Percentiles rank a stretch among this genome's conserved stretches.
phyloP scores from a whole-genome alignment of 1,284 basidiomycete genomes.

The Porodaedalea pini region DNA sequence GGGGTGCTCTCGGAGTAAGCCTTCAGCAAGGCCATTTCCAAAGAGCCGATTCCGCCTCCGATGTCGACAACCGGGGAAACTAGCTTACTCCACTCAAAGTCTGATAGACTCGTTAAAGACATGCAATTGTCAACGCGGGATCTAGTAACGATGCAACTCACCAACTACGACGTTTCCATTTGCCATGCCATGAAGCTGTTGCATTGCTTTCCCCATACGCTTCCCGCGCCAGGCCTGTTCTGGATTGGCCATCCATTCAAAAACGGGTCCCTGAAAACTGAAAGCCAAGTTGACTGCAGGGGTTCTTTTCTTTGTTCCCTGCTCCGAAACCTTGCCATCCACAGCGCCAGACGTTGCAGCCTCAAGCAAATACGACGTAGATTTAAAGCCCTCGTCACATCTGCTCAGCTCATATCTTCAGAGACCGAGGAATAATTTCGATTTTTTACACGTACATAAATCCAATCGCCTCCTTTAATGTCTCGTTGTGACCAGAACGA shows the following conservation, averaged over 20 bases:
- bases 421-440: not conserved
- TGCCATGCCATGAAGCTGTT: conserved; percentile 26
- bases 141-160: not conserved
- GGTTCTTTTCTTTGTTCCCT: not conserved
- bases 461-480: conserved; percentile 24
- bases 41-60: conserved; percentile 24
- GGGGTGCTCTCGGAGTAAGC: conserved; percentile 11
- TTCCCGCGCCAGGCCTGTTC: conserved; percentile 29
- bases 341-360: conserved; percentile 23
- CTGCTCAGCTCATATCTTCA: conserved; percentile 16
- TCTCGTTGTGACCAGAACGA: conserved; percentile 14
- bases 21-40: conserved; percentile 21
- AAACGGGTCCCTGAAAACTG: conserved; percentile 27
- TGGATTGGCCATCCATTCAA: conserved; percentile 26
- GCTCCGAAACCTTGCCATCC: not conserved
- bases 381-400: conserved; percentile 31
- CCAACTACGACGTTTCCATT: conserved; percentile 21
- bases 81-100: conserved; percentile 21
- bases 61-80: conserved; percentile 23
- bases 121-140: not conserved
- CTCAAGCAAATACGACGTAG: conserved; percentile 27
- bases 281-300: conserved; percentile 29
- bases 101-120: conserved; percentile 7
- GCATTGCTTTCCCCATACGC: conserved; percentile 31
- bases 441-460: conserved; percentile 22